Evolutionary conservation across 192 early-diverging fungal species (phyloP).

Genomic region (Coemansia sp.): DNA sequence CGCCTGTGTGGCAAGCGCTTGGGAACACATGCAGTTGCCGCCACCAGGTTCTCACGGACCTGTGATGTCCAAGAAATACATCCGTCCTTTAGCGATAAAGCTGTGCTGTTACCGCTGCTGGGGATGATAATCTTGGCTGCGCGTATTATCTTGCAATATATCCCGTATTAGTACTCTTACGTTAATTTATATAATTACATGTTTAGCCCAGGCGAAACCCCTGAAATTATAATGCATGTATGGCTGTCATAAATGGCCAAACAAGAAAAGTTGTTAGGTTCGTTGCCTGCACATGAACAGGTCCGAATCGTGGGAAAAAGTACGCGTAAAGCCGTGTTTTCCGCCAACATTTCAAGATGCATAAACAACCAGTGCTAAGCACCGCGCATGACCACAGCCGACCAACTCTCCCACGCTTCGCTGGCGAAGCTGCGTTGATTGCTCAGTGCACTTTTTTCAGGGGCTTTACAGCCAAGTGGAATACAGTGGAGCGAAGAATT

Average conservation of each 20-base stretch:
- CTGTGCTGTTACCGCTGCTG: not conserved
- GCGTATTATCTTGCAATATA: too few species aligned
- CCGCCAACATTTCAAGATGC: not conserved
- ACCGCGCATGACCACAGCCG: not conserved
- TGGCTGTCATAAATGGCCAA: not conserved
- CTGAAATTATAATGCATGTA: not conserved
- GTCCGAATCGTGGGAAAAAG: slow-evolving; percentile 1
- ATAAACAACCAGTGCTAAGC: not conserved
- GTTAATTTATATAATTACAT: too few species aligned
- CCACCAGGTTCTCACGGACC: slow-evolving; percentile 1
- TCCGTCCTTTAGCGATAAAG: not conserved
- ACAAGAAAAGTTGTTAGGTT: not conserved
- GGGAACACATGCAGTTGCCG: not conserved
- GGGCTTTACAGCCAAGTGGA: not conserved
- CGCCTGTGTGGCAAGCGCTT: not conserved
- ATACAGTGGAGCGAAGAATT: not conserved
- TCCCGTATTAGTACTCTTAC: too few species aligned
- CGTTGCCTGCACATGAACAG: not conserved
- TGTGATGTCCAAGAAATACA: not conserved
- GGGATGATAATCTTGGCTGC: not conserved
- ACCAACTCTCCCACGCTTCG: slow-evolving; percentile 35
- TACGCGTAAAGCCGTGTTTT: not conserved
- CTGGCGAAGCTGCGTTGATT: not conserved
- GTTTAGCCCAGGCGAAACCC: not conserved
- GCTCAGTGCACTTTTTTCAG: not conserved